phyloP scores from a whole-genome alignment of 371 early-diverging fungal genomes.

The Lichtheimia hyalospora region DNA sequence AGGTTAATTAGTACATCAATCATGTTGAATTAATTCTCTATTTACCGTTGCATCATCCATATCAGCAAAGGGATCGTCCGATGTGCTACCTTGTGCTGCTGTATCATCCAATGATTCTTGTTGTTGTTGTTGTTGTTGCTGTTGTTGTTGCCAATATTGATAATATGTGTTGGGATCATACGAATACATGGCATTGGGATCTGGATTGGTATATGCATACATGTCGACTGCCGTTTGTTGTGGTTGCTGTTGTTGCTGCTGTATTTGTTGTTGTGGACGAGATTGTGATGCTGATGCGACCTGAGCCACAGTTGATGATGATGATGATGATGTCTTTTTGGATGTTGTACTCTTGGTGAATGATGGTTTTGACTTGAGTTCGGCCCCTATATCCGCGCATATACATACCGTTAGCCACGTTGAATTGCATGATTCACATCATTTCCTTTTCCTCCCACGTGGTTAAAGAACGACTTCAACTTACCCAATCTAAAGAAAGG shows the following conservation, averaged over 20 bases:
- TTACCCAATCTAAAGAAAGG: conserved; percentile 37
- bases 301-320: too few relatives aligned
- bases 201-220: conserved; percentile 27
- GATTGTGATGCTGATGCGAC: not conserved
- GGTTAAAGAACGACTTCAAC: not conserved
- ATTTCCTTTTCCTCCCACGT: not conserved
- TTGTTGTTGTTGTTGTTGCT: conserved; percentile 19
- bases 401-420: conserved; percentile 3
- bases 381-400: not conserved
- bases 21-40: conserved; percentile 1
- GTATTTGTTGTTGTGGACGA: not conserved
- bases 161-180: conserved; percentile 50
- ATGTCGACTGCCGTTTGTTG: conserved; percentile 27
- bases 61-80: conserved; percentile 6
- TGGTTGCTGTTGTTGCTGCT: conserved; percentile 1
- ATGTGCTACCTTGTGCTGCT: conserved; percentile 18
- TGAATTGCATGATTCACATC: conserved; percentile 1
- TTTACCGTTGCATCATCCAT: conserved; percentile 47
- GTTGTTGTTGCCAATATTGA: conserved; percentile 32
- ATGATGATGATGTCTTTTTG: too few relatives aligned
- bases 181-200: conserved; percentile 51
- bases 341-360: conserved; percentile 12
- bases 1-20: not conserved
- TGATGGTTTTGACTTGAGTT: conserved; percentile 11
- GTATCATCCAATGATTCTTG: conserved; percentile 30